Evolutionary conservation across 1,139 yeast genomes (phyloP), one percentile per base, ranked within the genome.

Genomic region (Trichomonascaceae sp.): DNA sequence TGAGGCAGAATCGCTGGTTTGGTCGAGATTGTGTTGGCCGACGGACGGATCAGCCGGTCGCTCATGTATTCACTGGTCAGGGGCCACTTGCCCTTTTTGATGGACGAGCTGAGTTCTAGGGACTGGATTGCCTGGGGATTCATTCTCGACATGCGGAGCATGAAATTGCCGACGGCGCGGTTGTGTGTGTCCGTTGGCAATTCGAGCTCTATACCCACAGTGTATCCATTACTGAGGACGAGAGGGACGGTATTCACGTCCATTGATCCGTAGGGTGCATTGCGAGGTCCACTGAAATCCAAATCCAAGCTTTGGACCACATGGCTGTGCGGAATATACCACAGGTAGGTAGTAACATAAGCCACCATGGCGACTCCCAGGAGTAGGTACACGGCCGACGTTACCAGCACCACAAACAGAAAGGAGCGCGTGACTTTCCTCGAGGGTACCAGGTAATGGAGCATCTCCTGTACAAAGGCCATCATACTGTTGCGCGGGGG

Each of bases 141-240:
- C 14, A 38, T 38, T 28, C 42, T 35, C 5, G 44, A 35, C 13
- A 42, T 35, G 4, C 43, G 35, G 16, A 52, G 46, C 50, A 52
- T 49, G 38, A 59, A 58, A 37, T 58, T 58, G 22, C 62, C 62
- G 23, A 48, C 28, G n/a, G 42, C 41, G 25, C 39, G 40, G 38
- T 59, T 59, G 29, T 43, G 40, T 3, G 33, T 35, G 17, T 47
- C 44, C 17, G 58, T 43, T 1, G 63, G 64, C 30, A 57, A 35
- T 17, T 38, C 43, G 18, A 59, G 43, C 18, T 40, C 43, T 8
- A 59, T 43, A 3, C 39, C 39, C 11, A 58, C 42, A 16, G 42
- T 34, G 36, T 58, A 58, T n/a, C n/a, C n/a, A 17, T 47, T 47
- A 13, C 45, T 44, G 1, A 36, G 16, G 14, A 43, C 29, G 26